Percentiles rank a stretch among this genome's conserved stretches.
These are phyloP conservation scores for Cocos nucifera DNA, from an alignment of 176 grass and related monocot species.

Conservation along the genomic window DNA sequence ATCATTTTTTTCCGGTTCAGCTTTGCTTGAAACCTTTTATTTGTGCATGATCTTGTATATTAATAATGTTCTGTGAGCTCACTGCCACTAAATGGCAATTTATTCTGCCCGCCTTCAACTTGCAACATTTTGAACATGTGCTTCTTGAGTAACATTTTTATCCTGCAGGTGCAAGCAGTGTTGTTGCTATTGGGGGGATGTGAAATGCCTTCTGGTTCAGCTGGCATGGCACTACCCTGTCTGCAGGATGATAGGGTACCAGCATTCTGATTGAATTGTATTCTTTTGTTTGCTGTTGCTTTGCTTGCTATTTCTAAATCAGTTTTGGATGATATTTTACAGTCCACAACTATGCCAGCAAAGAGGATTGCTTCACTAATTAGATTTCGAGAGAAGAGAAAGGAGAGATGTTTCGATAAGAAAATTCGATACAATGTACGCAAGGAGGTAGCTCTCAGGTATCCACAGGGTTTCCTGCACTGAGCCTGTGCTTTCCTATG, in stretches of 20 bases:
- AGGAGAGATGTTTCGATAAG: constrained; percentile 75
- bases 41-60: too few species aligned
- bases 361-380: constrained; percentile 63
- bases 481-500: too few species aligned
- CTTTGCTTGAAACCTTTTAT: too few species aligned
- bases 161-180: constrained; percentile 61
- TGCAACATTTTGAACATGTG: neutral
- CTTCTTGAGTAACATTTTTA: neutral
- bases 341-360: constrained; percentile 33
- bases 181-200: constrained; percentile 59
- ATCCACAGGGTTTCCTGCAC: neutral
- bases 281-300: too few species aligned
- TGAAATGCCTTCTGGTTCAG: constrained; percentile 44
- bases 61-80: neutral
- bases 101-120: constrained; percentile 3
- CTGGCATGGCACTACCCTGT: constrained; percentile 34
- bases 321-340: constrained; percentile 8
- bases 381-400: constrained; percentile 76
- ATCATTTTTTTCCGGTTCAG: too few species aligned
- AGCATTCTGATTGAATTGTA: neutral
- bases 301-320: neutral
- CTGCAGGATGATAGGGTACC: constrained; percentile 41
- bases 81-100: neutral
- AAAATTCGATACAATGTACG: constrained; percentile 63
- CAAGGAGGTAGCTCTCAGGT: constrained; percentile 78